Base-by-base conservation (phyloP, 345 rosid genomes). In the Euphorbia peplus region DNA sequence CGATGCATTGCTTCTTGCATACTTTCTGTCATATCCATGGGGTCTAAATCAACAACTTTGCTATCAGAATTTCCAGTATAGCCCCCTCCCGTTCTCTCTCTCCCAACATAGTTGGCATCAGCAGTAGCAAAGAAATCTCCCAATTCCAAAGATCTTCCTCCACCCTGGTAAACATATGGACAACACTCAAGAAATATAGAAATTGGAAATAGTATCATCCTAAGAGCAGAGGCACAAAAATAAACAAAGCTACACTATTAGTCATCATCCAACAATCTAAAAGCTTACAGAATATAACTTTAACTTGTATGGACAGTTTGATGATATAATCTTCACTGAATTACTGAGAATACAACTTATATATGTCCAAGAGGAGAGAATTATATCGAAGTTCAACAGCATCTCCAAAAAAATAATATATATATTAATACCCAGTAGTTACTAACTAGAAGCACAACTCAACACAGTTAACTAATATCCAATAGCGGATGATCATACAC, bases 1-100 rank as follows among this genome's bases (percentile, higher is more conserved):
- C 95, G 95, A 66, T 87, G 90, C 97, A 95, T 85, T 14, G 99
- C 99, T 74, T 91, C 96, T 83, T 90, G 99, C 92, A 95, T 91
- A 75, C 97, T 85, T 73, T 91, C 97, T 55, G 99, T 87, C 96
- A 95, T 90, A 75, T 95, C 97, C 96, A 95, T 84, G 15, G 95
- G 84, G 74, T 93, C 98, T 63, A 89, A 60, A 74, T 81, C 95
- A 58, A 73, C 69, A 70, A 50, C 26, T 61, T 81, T 42, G 46
- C 60, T 83, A 66, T 77, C 82, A 52, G 73, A 60, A 81, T 76
- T 83, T 48, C 74, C 76, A 30, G 75, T 69, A 60, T 81, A 76
- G 68, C 74, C 79, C 75, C 81, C 85, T 60, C 85, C 77, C 6
- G 69, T 74, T 71, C 70, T 80, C 66, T 79, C 93, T 76, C 79